Percentiles rank a stretch among this genome's conserved stretches.
phyloP scores from a whole-genome alignment of 2,329 filamentous ascomycete genomes.

The Fusarium miscanthi region DNA sequence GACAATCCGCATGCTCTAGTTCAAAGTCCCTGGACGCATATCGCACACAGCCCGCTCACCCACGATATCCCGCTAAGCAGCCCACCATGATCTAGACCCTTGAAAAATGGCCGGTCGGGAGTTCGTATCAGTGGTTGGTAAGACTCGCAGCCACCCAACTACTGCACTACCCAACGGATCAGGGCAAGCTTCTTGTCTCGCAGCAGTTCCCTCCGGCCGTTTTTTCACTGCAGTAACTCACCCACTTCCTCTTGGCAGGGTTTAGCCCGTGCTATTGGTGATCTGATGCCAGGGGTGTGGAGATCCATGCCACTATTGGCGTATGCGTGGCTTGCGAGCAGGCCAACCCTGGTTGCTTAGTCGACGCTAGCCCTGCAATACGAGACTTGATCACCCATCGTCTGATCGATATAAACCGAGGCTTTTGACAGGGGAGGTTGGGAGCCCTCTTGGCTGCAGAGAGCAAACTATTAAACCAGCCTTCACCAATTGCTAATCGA shows the following conservation, averaged over 20 bases:
- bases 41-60: not conserved
- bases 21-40: conserved; percentile 26
- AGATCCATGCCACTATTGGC: conserved; percentile 11
- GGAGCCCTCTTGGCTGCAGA: not conserved
- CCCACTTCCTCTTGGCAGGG: not conserved
- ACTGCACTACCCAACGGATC: not conserved
- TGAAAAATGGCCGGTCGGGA: not conserved
- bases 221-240: not conserved
- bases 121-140: conserved; percentile 18
- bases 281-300: not conserved
- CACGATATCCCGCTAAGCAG: not conserved
- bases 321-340: conserved; percentile 17
- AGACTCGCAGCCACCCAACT: conserved; percentile 1
- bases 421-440: conserved; percentile 21
- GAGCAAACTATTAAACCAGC: conserved; percentile 17
- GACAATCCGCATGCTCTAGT: not conserved
- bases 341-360: conserved; percentile 25
- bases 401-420: conserved; percentile 34
- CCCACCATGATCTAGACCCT: conserved; percentile 22
- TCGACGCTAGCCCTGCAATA: conserved; percentile 24
- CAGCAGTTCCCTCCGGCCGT: not conserved
- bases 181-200: not conserved
- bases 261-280: conserved; percentile 7
- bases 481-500: not conserved
- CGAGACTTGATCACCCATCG: conserved; percentile 18